phyloP scores from a whole-genome alignment of 2,329 filamentous ascomycete genomes.

The Aspergillus sp. region DNA sequence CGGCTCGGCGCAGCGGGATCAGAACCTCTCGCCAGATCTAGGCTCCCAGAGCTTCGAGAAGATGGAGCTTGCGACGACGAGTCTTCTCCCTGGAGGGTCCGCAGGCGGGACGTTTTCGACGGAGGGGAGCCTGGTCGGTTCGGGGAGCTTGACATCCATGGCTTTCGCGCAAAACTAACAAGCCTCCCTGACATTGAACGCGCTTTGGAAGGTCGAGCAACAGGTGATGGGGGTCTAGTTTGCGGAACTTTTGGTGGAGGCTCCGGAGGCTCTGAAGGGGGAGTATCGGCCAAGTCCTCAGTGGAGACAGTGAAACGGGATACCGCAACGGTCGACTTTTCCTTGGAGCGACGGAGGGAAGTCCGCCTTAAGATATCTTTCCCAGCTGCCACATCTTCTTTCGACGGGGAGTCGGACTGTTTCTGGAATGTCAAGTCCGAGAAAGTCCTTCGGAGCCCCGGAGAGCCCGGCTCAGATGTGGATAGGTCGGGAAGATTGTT shows the following conservation, averaged over 20 bases:
- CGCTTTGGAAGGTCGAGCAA: slow-evolving; percentile 40
- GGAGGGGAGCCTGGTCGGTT: slow-evolving; percentile 50
- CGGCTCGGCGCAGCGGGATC: slow-evolving; percentile 23
- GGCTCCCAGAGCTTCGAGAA: slow-evolving; percentile 18
- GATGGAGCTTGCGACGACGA: slow-evolving; percentile 23
- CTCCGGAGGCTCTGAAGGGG: slow-evolving; percentile 20
- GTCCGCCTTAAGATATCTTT: slow-evolving; percentile 44
- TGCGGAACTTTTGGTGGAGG: slow-evolving; percentile 23
- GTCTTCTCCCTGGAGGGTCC: slow-evolving; percentile 27
- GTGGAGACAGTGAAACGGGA: slow-evolving; percentile 39
- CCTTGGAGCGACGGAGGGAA: slow-evolving; percentile 39
- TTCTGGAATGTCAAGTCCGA: slow-evolving; percentile 49
- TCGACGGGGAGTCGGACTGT: slow-evolving; percentile 37
- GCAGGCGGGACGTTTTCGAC: slow-evolving; percentile 30
- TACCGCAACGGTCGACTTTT: slow-evolving; percentile 31
- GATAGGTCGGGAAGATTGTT: slow-evolving; percentile 51
- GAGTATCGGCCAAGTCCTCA: slow-evolving; percentile 34
- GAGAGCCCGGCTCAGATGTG: slow-evolving; percentile 30
- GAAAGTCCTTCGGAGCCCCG: slow-evolving; percentile 50
- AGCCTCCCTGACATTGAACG: slow-evolving; percentile 53
- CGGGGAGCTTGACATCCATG: slow-evolving; percentile 46
- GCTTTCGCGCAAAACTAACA: slow-evolving; percentile 51
- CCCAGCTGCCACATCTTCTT: slow-evolving; percentile 39
- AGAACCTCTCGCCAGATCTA: slow-evolving; percentile 19
- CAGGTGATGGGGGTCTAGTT: slow-evolving; percentile 30